phyloP scores from a whole-genome alignment of 306 rosid genomes.

The cucumber (Cucumis sativus) region Cucumber_9930_V3 NC_026657.2:403501-404000 shows the following conservation, averaged over 20 bases:
- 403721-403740: slow-evolving; percentile 17
- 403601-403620: slow-evolving; percentile 65
- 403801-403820: slow-evolving; percentile 30
- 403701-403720: slow-evolving; percentile 9
- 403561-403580: slow-evolving; percentile 30
- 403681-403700: slow-evolving; percentile 14
- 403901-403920: slow-evolving; percentile 7
- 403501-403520: slow-evolving; percentile 25
- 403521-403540: slow-evolving; percentile 25
- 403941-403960: slow-evolving; percentile 7
- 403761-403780: slow-evolving; percentile 1
- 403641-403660: slow-evolving; percentile 18
- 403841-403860: slow-evolving; percentile 10
- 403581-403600: slow-evolving; percentile 64
- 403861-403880: slow-evolving; percentile 9
- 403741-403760: slow-evolving; percentile 18
- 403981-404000: slow-evolving; percentile 1
- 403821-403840: slow-evolving; percentile 10
- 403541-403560: slow-evolving; percentile 42
- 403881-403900: not conserved
- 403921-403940: slow-evolving; percentile 3
- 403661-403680: slow-evolving; percentile 16
- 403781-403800: slow-evolving; percentile 15
- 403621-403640: slow-evolving; percentile 29
- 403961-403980: not conserved